Percentiles rank a stretch among this genome's conserved stretches.
Evolutionary conservation across 1,284 basidiomycete genomes (phyloP).

Genomic region (Ganoderma leucocontextum): DNA sequence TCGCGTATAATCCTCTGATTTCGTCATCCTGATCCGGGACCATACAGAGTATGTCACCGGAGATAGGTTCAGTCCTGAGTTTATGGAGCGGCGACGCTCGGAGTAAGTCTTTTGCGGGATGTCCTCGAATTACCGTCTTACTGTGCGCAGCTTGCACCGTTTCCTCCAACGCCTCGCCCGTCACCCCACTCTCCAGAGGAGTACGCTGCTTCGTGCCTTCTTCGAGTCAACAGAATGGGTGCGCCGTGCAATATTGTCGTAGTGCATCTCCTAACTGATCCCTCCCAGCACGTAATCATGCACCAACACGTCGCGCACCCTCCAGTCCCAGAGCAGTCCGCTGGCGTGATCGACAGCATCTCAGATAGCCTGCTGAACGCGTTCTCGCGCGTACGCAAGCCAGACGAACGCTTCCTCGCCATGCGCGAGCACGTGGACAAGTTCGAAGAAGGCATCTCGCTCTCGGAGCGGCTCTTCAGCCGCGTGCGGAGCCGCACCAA

Average conservation of each 20-base stretch:
- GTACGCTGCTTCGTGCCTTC: conserved; percentile 89
- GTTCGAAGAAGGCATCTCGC: conserved; percentile 89
- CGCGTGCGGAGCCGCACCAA: conserved; percentile 81
- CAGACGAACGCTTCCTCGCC: conserved; percentile 92
- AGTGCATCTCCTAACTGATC: conserved; percentile 20
- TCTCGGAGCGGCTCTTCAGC: conserved; percentile 84
- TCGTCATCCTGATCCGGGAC: conserved; percentile 15
- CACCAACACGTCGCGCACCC: conserved; percentile 93
- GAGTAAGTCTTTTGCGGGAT: conserved; percentile 68
- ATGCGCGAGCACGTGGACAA: conserved; percentile 94
- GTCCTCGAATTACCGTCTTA: conserved; percentile 20
- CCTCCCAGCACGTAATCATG: conserved; percentile 87
- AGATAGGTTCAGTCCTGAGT: conserved; percentile 96
- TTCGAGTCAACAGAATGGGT: conserved; percentile 99
- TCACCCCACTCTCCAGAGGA: conserved; percentile 95
- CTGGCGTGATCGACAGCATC: conserved; percentile 91
- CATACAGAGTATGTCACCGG: conserved; percentile 93
- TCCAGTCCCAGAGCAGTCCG: conserved; percentile 79
- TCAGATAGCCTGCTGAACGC: conserved; percentile 97
- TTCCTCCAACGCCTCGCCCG: conserved; percentile 91
- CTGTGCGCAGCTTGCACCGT: conserved; percentile 77
- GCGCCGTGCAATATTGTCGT: conserved; percentile 37
- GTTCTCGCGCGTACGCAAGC: conserved; percentile 94
- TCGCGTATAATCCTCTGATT: not conserved
- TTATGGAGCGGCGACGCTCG: conserved; percentile 90